A percentile compares a stretch with the other conserved stretches of the same genome.
These are phyloP conservation scores for Paspalum vaginatum DNA, from an alignment of 176 grass and related monocot species.

Conservation along the genomic window DNA sequence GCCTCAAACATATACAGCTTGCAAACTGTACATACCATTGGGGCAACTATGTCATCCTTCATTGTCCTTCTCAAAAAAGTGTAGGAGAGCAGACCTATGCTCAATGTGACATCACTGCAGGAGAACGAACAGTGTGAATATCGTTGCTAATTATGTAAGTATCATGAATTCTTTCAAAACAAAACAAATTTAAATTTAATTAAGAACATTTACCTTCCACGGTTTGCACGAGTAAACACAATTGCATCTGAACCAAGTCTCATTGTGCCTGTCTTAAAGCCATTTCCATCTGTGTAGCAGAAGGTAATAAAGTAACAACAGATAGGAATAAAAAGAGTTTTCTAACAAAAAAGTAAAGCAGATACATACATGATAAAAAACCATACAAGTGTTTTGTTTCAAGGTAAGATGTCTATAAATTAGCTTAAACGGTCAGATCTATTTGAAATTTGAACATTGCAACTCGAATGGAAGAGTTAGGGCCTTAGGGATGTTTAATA, in stretches of 20 bases:
- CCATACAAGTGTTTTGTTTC: constrained; percentile 6
- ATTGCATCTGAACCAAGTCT: constrained; percentile 89
- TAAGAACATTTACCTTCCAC: constrained; percentile 60
- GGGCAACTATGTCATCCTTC: constrained; percentile 94
- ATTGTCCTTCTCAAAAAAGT: constrained; percentile 90
- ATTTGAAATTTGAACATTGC: not conserved
- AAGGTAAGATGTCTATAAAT: not conserved
- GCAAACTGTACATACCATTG: constrained; percentile 70
- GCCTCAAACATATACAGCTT: constrained; percentile 17
- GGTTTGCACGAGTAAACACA: no score
- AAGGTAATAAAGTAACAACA: constrained; percentile 19
- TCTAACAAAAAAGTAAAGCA: no score
- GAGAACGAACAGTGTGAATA: constrained; percentile 28
- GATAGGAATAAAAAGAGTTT: no score
- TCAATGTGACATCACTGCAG: constrained; percentile 69
- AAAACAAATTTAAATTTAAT: constrained; percentile 16
- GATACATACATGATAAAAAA: not conserved
- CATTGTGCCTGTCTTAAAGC: constrained; percentile 99
- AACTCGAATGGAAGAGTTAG: constrained; percentile 7
- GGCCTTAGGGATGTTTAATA: constrained; percentile 34
- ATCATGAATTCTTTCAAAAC: constrained; percentile 1
- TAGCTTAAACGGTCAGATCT: not conserved
- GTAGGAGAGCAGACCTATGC: constrained; percentile 88
- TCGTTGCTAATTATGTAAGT: constrained; percentile 5
- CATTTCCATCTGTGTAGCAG: constrained; percentile 79